Percentiles rank a stretch among this genome's conserved stretches.
Evolutionary conservation across 2,329 filamentous ascomycete genomes (phyloP).

Genomic region (Colletotrichum cereale): DNA sequence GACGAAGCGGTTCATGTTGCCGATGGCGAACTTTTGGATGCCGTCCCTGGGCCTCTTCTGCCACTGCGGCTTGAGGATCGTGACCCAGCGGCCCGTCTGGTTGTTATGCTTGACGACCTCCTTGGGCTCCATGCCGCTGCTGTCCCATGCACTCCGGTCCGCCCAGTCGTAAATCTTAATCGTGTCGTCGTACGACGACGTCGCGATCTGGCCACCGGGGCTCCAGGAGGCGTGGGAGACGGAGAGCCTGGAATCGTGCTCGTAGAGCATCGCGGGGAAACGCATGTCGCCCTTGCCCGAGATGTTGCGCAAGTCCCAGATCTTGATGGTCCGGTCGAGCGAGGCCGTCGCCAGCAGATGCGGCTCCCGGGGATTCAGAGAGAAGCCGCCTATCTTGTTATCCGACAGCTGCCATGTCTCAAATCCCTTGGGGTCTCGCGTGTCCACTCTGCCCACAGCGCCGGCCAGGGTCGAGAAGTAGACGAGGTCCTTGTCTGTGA

Average conservation of each 20-base stretch:
- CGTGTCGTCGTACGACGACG: slow-evolving; percentile 93
- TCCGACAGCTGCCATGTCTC: slow-evolving; percentile 84
- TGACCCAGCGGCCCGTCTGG: slow-evolving; percentile 95
- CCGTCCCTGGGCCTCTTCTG: slow-evolving; percentile 82
- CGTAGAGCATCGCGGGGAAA: slow-evolving; percentile 78
- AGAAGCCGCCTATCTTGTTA: slow-evolving; percentile 97
- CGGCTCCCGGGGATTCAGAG: slow-evolving; percentile 81
- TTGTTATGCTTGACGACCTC: slow-evolving; percentile 87
- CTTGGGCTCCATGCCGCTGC: slow-evolving; percentile 75
- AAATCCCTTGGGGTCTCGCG: slow-evolving; percentile 69
- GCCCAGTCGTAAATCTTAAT: slow-evolving; percentile 91
- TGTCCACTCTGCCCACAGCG: slow-evolving; percentile 83
- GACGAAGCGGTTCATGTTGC: slow-evolving; percentile 98
- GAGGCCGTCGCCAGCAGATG: slow-evolving; percentile 91
- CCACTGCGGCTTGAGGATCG: slow-evolving; percentile 87
- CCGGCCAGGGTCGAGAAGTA: slow-evolving; percentile 92
- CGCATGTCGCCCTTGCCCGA: slow-evolving; percentile 70
- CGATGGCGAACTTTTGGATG: slow-evolving; percentile 90
- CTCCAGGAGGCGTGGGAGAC: slow-evolving; percentile 96
- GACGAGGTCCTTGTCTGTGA: slow-evolving; percentile 77
- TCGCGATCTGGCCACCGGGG: slow-evolving; percentile 85
- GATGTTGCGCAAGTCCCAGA: slow-evolving; percentile 93
- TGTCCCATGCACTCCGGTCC: slow-evolving; percentile 69
- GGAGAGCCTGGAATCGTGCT: slow-evolving; percentile 85
- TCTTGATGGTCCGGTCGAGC: slow-evolving; percentile 86